Base-by-base conservation (phyloP, 768 basidiomycete species). In the Russula sp. region DNA sequence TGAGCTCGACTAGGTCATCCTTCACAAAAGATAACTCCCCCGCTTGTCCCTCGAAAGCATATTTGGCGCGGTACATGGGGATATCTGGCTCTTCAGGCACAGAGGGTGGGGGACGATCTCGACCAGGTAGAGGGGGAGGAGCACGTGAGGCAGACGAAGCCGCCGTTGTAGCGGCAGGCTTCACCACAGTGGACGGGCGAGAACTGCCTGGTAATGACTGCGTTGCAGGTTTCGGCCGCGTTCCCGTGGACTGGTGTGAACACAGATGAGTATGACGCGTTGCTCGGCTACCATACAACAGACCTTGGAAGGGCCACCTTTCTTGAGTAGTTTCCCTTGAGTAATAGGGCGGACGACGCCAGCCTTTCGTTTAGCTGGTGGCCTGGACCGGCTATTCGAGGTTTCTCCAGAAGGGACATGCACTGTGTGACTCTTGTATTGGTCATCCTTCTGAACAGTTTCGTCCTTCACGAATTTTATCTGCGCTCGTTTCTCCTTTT, bases 391-490 rank as follows among this genome's bases (percentile, higher is more conserved):
- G 70, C 95, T 97, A 51, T 71, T 80, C 0, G 93, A 78, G 5
- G 94, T 82, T 70, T 97, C 93, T 41, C 97, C 97, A 47, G 93
- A 87, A 2, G 86, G 79, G 3, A 98, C 93, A 62, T 86, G 85
- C 18, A 99, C 87, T 2, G 84, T 82, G 69, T 95, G 92, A 67
- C 92, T 95, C 82, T 98, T 99, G 76, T 99, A 99, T 10, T 82
- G 69, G 70, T 93, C 97, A 62, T 88, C 86, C 59, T 83, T 83
- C 11, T 71, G 75, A 20, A 96, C 76, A 8, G 86, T 84, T 73
- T 98, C 95, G 70, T 98, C 94, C 77, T 90, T 96, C 69, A 87
- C 73, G 64, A 92, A 88, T 72, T 88, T 88, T 74, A 99, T 92
- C 56, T 83, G 79, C 5, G 88, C 85, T 70, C 85, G 85, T 77